Evolutionary conservation across 306 rosid genomes (phyloP).

Genomic region (Fagus crenata): DNA sequence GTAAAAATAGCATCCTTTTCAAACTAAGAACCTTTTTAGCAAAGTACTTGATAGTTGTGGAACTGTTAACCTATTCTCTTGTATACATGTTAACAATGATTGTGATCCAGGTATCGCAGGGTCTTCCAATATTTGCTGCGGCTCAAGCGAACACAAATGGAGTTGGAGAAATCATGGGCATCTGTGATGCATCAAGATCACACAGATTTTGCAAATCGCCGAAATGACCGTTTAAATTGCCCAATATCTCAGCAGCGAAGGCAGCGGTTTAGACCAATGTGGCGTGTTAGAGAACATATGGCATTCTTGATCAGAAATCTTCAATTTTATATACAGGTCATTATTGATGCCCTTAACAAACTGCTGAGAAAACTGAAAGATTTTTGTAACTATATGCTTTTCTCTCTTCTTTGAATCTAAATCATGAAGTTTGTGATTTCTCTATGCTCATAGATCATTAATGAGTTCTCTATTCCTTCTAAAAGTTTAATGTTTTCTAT

Average conservation of each 20-base stretch:
- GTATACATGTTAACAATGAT: conserved; percentile 20
- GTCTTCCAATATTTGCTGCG: conserved; percentile 87
- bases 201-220: conserved; percentile 65
- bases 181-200: conserved; percentile 92
- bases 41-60: conserved; percentile 21
- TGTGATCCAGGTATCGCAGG: conserved; percentile 65
- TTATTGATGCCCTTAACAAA: conserved; percentile 10
- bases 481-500: conserved; percentile 26
- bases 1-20: background rate
- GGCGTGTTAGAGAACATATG: conserved; percentile 87
- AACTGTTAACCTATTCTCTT: conserved; percentile 19
- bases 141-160: conserved; percentile 95
- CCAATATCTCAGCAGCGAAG: conserved; percentile 54
- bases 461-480: conserved; percentile 7
- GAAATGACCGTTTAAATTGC: conserved; percentile 47
- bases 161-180: conserved; percentile 95
- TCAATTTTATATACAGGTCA: conserved; percentile 94
- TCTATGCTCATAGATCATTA: conserved; percentile 2
- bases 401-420: background rate
- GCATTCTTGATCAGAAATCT: conserved; percentile 97
- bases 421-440: background rate
- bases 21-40: background rate
- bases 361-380: too few species aligned
- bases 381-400: background rate
- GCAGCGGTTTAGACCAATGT: conserved; percentile 75